Percentiles rank a stretch among this genome's conserved stretches.
Evolutionary conservation across 805 yeast species (phyloP).

Genomic region (Starmerella roubikii): DNA sequence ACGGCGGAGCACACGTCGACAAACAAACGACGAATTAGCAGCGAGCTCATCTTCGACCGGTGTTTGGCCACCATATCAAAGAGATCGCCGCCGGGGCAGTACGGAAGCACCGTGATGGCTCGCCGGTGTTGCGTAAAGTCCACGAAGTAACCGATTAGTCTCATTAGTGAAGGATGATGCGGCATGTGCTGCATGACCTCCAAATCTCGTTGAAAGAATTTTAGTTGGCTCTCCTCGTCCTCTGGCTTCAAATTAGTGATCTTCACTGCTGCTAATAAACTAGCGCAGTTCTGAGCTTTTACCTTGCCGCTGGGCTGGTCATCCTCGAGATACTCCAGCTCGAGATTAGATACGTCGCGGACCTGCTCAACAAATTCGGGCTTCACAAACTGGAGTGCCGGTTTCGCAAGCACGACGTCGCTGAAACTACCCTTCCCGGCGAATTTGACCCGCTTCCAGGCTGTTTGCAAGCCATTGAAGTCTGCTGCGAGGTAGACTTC

Average conservation of each 20-base stretch:
- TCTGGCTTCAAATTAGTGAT: slow-evolving; percentile 35
- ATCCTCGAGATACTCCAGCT: slow-evolving; percentile 3
- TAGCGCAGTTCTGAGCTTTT: slow-evolving; percentile 8
- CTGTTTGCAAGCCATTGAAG: slow-evolving; percentile 5
- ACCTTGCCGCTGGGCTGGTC: neutral
- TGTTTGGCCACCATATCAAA: slow-evolving; percentile 44
- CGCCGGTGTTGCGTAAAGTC: slow-evolving; percentile 24
- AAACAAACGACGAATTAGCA: slow-evolving; percentile 46
- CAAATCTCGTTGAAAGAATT: slow-evolving; percentile 58
- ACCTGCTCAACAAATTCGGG: slow-evolving; percentile 19
- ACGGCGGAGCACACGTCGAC: slow-evolving; percentile 61
- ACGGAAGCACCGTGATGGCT: slow-evolving; percentile 51
- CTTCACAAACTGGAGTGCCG: slow-evolving; percentile 23
- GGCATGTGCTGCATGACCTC: slow-evolving; percentile 37
- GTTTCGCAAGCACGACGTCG: slow-evolving; percentile 29
- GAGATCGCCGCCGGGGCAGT: slow-evolving; percentile 74
- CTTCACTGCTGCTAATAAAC: slow-evolving; percentile 53
- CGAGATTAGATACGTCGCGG: slow-evolving; percentile 1
- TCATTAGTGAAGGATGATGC: slow-evolving; percentile 58
- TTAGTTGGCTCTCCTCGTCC: slow-evolving; percentile 40
- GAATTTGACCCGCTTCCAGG: slow-evolving; percentile 18
- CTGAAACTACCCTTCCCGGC: slow-evolving; percentile 33
- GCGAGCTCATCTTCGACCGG: slow-evolving; percentile 34
- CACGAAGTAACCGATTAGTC: slow-evolving; percentile 33
- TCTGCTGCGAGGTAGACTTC: slow-evolving; percentile 16